Evolutionary conservation across 2,329 filamentous ascomycete genomes (phyloP), one percentile per base, ranked within the genome.

Genomic region (Monilinia fructicola): DNA sequence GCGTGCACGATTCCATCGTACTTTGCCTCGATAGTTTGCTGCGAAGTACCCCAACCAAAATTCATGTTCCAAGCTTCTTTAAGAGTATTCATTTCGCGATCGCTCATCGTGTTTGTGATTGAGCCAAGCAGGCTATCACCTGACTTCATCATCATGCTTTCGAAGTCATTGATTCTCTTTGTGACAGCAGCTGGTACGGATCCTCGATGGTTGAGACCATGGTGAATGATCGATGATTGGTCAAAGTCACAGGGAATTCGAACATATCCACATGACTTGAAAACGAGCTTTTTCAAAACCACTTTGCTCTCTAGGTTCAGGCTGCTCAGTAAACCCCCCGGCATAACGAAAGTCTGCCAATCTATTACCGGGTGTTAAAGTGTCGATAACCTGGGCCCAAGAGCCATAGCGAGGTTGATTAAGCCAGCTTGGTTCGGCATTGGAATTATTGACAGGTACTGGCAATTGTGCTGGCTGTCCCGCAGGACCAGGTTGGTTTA

Each of bases 331-430:
- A 69, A 75, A 73, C 50, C 78, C 78, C 62, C 75, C 73, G 10
- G 73, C 69, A 31, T 78, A 75, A 18, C 78, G 76, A 48, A 81
- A 78, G 67, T 81, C 77, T 53, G 73, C 73, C 42, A 83, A 75
- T 21, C 78, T 81, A 3, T 72, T 74, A 18, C 81, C 80, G 3
- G 84, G 83, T 0, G 81, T 84, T 59, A 85, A 78, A 14, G 71
- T 73, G 69, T 85, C 79, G 64, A 86, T 79, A 31, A 84, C 71
- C 10, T 79, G 73, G 26, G 80, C 74, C 84, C 84, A 86, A 21
- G 81, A 84, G 12, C 81, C 81, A 54, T 72, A 69, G 35, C 73
- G 73, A 61, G 48, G 82, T 78, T 53, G 77, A 40, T 76, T 67
- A 75, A 79, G 65, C 78, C 75, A 74, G 66, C 73, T 55, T 68